Evolutionary conservation across 2,329 filamentous ascomycete species (phyloP).

Genomic region (Colletotrichum navitas): DNA sequence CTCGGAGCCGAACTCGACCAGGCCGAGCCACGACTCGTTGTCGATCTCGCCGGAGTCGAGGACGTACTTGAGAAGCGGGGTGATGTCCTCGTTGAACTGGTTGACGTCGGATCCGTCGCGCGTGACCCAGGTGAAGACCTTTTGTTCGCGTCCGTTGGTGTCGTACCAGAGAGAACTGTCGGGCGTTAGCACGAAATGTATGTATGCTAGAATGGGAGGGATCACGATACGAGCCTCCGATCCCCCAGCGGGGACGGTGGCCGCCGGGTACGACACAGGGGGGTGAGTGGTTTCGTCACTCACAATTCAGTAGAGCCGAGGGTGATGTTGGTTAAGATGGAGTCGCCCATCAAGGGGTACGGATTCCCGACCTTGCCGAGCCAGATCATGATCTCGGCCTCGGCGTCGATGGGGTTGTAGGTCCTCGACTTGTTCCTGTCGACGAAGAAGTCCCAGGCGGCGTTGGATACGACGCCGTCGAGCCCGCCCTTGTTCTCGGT

Average conservation of each 20-base stretch:
- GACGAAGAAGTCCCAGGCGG: conserved; percentile 51
- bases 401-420: conserved; percentile 46
- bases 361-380: conserved; percentile 48
- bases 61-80: conserved; percentile 50
- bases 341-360: conserved; percentile 47
- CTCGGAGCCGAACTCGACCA: conserved; percentile 51
- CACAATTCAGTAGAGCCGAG: conserved; percentile 48
- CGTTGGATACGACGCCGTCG: conserved; percentile 46
- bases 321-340: conserved; percentile 45
- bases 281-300: conserved; percentile 31
- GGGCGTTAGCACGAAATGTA: neutral
- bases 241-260: neutral
- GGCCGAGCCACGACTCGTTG: conserved; percentile 46
- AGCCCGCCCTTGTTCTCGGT: conserved; percentile 45
- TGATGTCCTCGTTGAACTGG: conserved; percentile 48
- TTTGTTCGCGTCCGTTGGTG: conserved; percentile 48
- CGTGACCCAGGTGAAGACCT: conserved; percentile 50
- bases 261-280: neutral
- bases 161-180: conserved; percentile 48
- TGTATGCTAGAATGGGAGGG: neutral
- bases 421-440: conserved; percentile 47
- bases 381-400: conserved; percentile 53
- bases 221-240: neutral
- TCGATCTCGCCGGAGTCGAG: conserved; percentile 48
- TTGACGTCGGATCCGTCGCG: conserved; percentile 44